Percentiles rank a stretch among this genome's conserved stretches.
Conservation (phyloP, 306 rosid species). For the Ceratonia siliqua region DNA sequence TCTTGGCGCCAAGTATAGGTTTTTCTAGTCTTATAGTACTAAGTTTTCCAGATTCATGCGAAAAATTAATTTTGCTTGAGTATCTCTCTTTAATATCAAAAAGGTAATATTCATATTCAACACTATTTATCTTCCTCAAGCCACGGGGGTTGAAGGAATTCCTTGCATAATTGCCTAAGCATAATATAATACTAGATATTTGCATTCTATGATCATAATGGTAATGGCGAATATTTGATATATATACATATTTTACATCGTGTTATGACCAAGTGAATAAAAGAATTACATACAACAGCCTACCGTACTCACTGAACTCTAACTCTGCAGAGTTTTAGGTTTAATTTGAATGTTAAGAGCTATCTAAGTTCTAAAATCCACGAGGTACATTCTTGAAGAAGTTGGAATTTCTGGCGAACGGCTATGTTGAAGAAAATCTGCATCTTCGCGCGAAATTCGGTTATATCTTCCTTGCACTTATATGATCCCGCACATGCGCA, state of each 20-base stretch:
- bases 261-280: neutral
- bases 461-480: conserved; percentile 63
- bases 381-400: conserved; percentile 74
- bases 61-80: too few species aligned
- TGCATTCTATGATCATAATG: too few species aligned
- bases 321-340: neutral
- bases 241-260: neutral
- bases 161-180: too few species aligned
- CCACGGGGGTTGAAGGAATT: too few species aligned
- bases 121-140: too few species aligned
- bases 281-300: neutral
- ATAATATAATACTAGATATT: too few species aligned
- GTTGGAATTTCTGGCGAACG: conserved; percentile 74
- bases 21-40: too few species aligned
- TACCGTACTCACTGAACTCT: neutral
- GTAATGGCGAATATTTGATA: neutral
- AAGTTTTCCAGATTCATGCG: too few species aligned
- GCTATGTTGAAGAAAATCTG: conserved; percentile 65
- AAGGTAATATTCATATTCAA: too few species aligned
- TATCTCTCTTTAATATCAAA: too few species aligned
- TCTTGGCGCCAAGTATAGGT: neutral
- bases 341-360: neutral
- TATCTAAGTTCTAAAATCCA: conserved; percentile 68
- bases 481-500: conserved; percentile 83
- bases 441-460: conserved; percentile 62